phyloP scores from a whole-genome alignment of 1,139 yeast species.

The Taphrina deformans region DNA sequence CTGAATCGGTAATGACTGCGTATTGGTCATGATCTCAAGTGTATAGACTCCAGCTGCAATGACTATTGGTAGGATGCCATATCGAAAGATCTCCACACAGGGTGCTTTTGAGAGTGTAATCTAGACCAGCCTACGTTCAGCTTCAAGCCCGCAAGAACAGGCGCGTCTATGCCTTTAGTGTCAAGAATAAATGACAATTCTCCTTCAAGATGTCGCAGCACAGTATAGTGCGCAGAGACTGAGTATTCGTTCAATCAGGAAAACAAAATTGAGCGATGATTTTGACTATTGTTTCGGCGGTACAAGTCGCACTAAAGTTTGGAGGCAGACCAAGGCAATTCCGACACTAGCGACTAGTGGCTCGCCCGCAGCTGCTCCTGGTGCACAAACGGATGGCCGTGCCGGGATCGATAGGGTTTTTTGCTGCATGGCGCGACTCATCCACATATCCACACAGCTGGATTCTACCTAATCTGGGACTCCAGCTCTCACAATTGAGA shows the following conservation, averaged over 20 bases:
- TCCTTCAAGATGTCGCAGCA: background rate
- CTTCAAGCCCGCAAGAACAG: background rate
- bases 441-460: background rate
- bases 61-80: background rate
- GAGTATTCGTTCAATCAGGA: background rate
- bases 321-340: background rate
- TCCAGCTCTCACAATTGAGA: no score
- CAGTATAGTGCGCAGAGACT: background rate
- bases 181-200: background rate
- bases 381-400: background rate
- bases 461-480: background rate
- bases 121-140: background rate
- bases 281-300: background rate
- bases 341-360: background rate
- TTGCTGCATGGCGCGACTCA: background rate
- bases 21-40: background rate
- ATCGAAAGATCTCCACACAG: background rate
- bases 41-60: background rate
- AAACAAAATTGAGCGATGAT: background rate
- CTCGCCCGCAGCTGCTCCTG: background rate
- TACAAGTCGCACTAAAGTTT: slow-evolving; percentile 1
- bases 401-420: slow-evolving; percentile 11
- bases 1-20: slow-evolving; percentile 12
- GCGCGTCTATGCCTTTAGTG: background rate
- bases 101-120: no score